These are phyloP conservation scores for Colletotrichum liriopes DNA, from an alignment of 2,329 filamentous ascomycete genomes.

Conservation along the genomic window DNA sequence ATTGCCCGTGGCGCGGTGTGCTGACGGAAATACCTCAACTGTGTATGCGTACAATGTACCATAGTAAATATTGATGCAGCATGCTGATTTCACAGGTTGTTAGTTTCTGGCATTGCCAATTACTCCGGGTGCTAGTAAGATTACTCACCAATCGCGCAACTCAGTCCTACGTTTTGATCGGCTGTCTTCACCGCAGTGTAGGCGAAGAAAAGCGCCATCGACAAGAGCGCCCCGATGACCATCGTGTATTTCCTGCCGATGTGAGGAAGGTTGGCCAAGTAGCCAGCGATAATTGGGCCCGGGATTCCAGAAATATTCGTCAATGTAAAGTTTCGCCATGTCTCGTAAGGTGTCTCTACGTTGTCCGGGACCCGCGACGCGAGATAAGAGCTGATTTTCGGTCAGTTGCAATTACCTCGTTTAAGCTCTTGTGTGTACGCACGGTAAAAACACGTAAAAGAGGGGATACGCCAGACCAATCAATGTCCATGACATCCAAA, in stretches of 20 bases:
- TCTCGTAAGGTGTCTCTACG: slow-evolving; percentile 54
- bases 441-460: slow-evolving; percentile 82
- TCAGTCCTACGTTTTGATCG: slow-evolving; percentile 77
- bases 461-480: slow-evolving; percentile 83
- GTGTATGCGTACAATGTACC: slow-evolving; percentile 77
- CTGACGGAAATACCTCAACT: slow-evolving; percentile 75
- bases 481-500: slow-evolving; percentile 79
- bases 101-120: background rate
- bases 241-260: slow-evolving; percentile 77
- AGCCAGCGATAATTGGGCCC: slow-evolving; percentile 78
- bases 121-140: background rate
- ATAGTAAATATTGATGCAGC: slow-evolving; percentile 81
- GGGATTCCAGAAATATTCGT: slow-evolving; percentile 78
- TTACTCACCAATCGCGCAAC: slow-evolving; percentile 66
- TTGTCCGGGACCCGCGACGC: slow-evolving; percentile 26
- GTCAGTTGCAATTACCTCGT: background rate
- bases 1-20: slow-evolving; percentile 82
- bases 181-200: slow-evolving; percentile 78
- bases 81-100: slow-evolving; percentile 59
- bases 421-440: slow-evolving; percentile 44
- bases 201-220: slow-evolving; percentile 81
- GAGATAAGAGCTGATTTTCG: slow-evolving; percentile 20
- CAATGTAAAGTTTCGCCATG: slow-evolving; percentile 82
- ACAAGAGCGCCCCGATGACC: slow-evolving; percentile 76
- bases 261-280: slow-evolving; percentile 72